phyloP scores from a whole-genome alignment of 1,284 basidiomycete genomes.

The Sporisorium iseilematis-ciliati region DNA sequence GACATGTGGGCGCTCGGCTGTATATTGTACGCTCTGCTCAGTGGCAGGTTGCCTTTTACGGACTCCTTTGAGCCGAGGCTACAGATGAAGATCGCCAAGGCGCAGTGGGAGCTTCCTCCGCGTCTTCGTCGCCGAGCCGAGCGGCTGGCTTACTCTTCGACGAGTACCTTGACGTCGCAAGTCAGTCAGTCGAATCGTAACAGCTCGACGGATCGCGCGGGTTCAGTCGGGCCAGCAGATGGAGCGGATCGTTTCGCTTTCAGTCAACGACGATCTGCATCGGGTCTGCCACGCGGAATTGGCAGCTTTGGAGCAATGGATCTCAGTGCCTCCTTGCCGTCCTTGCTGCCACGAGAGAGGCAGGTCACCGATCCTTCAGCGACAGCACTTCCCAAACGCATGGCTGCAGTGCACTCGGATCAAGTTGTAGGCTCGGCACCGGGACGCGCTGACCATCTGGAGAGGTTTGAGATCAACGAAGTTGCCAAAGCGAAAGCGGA shows the following conservation, averaged over 20 bases:
- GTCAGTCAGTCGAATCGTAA: slow-evolving; percentile 25
- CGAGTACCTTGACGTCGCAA: slow-evolving; percentile 29
- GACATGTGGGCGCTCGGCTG: slow-evolving; percentile 67
- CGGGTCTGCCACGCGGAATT: slow-evolving; percentile 10
- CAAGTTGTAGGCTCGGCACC: slow-evolving; percentile 53
- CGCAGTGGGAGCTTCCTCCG: slow-evolving; percentile 58
- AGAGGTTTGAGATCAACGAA: slow-evolving; percentile 50
- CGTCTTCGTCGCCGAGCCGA: slow-evolving; percentile 51
- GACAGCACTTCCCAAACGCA: slow-evolving; percentile 6
- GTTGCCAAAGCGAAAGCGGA: slow-evolving; percentile 50
- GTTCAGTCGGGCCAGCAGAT: slow-evolving; percentile 16
- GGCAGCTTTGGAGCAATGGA: slow-evolving; percentile 27
- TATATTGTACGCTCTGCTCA: slow-evolving; percentile 60
- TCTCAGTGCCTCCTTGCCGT: slow-evolving; percentile 53
- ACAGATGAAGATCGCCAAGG: slow-evolving; percentile 63
- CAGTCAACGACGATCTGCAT: slow-evolving; percentile 26
- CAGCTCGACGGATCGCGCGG: slow-evolving; percentile 18
- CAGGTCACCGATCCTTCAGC: slow-evolving; percentile 24
- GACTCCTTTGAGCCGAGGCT: slow-evolving; percentile 63
- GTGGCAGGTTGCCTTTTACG: slow-evolving; percentile 57
- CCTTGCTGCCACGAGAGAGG: slow-evolving; percentile 34
- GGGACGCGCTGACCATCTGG: slow-evolving; percentile 37
- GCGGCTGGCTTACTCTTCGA: slow-evolving; percentile 27
- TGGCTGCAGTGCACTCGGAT: slow-evolving; percentile 35
- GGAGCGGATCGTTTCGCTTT: slow-evolving; percentile 35